Conservation (phyloP, 441 rosid genomes). For the Theobroma grandiflorum region DNA sequence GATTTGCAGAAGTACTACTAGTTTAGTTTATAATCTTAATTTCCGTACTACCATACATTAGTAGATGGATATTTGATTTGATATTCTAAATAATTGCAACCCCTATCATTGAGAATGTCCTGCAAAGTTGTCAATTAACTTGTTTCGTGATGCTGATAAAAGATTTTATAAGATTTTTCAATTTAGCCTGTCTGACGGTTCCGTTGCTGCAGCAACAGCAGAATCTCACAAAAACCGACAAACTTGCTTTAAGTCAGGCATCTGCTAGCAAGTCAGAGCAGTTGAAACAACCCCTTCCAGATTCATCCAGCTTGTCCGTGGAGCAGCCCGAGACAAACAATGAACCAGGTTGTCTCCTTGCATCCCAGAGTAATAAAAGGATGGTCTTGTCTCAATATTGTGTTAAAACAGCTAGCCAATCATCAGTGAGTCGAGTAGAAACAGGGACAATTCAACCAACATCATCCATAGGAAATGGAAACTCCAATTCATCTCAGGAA, state of each 20-base stretch:
- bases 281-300: neutral
- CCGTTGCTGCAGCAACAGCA: neutral
- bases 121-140: too few relatives aligned
- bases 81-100: neutral
- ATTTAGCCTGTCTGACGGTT: neutral
- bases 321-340: conserved; percentile 13
- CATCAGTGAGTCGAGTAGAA: neutral
- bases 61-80: neutral
- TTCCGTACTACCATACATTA: too few relatives aligned
- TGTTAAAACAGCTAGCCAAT: neutral
- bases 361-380: neutral
- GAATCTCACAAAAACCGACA: neutral
- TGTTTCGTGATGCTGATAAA: too few relatives aligned
- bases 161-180: too few relatives aligned
- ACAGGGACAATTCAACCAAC: neutral
- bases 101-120: neutral
- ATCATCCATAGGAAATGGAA: neutral
- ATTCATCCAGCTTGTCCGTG: conserved; percentile 2
- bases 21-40: too few relatives aligned
- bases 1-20: too few relatives aligned
- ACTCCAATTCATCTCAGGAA: neutral
- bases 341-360: neutral
- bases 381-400: neutral
- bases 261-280: neutral
- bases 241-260: neutral